Evolutionary conservation across 164 flowering plant genomes (phyloP).

Genomic region (Chimonanthus praecox): DNA sequence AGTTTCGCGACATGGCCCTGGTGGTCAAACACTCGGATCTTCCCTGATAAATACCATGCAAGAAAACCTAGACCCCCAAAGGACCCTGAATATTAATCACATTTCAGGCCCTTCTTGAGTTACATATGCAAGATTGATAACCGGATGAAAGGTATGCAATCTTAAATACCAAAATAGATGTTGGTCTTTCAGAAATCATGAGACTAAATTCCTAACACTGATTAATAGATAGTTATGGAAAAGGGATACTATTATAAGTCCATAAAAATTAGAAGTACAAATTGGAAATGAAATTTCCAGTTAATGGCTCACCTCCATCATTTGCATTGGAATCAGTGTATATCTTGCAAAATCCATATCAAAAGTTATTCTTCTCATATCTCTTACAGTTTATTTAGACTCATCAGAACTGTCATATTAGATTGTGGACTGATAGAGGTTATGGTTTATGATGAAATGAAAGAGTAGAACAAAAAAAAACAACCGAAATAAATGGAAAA

Average conservation of each 20-base stretch:
- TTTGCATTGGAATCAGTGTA: background rate
- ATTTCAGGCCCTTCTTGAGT: background rate
- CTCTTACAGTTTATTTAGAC: background rate
- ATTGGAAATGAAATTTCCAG: background rate
- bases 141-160: background rate
- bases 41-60: constrained; percentile 69
- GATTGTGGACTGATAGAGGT: no score
- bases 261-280: background rate
- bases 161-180: background rate
- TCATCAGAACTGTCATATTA: background rate
- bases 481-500: no score
- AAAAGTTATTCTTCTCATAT: background rate
- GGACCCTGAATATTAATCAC: constrained; percentile 47
- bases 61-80: constrained; percentile 88
- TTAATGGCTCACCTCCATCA: background rate
- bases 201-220: background rate
- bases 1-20: constrained; percentile 79
- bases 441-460: no score
- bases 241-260: background rate
- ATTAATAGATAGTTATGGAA: background rate
- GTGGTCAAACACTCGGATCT: constrained; percentile 66
- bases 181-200: background rate
- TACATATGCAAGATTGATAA: background rate
- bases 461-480: no score
- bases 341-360: background rate